Evolutionary conservation across 2,329 filamentous ascomycete genomes (phyloP), one percentile per base, ranked within the genome.

Genomic region (Aspergillus floridensis): DNA sequence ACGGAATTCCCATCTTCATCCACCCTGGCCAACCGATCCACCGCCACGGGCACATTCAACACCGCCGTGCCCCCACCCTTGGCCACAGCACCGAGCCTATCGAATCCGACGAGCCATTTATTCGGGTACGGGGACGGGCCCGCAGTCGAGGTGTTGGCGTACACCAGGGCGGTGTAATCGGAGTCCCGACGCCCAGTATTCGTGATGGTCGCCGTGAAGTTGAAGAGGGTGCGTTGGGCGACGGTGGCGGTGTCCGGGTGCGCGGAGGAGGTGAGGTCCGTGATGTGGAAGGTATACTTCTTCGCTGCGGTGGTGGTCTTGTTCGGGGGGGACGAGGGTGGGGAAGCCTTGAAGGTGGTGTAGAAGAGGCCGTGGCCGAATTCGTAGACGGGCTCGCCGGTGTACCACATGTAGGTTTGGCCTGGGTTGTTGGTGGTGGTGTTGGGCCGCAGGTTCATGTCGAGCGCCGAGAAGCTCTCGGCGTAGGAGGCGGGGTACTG

Each of bases 331-430:
- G 50, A 4, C 12, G 50, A 4, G 5, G 35, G 16, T 1, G 7
- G 38, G 38, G 38, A 5, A 32, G 59, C 7, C 61, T 7, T 63
- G 65, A 80, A 80, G 4, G 68, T 76, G 0, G 78, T 79, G 59
- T 80, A 80, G 68, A 78, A 77, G 4, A 79, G 59, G 2, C 78
- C 78, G 51, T 77, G 74, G 3, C 78, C 78, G 54, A 80, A 80
- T 11, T 74, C 72, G 19, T 75, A 74, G 5, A 79, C 76, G 0
- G 77, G 68, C 10, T 67, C 66, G 4, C 73, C 72, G 0, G 70
- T 74, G 60, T 79, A 79, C 78, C 78, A 80, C 59, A 76, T 76
- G 58, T 80, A 80, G 0, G 78, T 80, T 24, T 78, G 72, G 0
- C 78, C 78, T 0, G 77, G 78, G 22, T 77, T 77, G 10, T 60